These are phyloP conservation scores for Gardenia jasminoides DNA, from an alignment of 257 asterid genomes.

Conservation along the genomic window DNA sequence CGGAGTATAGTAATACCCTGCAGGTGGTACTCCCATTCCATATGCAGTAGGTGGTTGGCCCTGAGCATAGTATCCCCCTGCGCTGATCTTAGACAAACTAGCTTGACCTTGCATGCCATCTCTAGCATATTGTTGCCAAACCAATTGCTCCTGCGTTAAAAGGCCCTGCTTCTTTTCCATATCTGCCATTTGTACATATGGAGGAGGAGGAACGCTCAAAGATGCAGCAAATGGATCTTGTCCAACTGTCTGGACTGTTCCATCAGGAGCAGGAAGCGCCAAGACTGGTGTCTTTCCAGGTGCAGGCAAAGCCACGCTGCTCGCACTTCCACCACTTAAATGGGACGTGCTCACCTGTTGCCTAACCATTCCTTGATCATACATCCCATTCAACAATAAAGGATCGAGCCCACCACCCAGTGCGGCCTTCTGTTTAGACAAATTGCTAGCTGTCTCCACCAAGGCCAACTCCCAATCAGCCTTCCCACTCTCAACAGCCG, in stretches of 20 bases:
- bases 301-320: slow-evolving; percentile 74
- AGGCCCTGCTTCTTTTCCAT: slow-evolving; percentile 82
- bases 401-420: slow-evolving; percentile 85
- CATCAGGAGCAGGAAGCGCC: slow-evolving; percentile 89
- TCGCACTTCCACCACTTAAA: slow-evolving; percentile 65
- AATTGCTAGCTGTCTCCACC: slow-evolving; percentile 71
- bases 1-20: slow-evolving; percentile 57
- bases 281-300: slow-evolving; percentile 60
- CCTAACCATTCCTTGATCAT: slow-evolving; percentile 76
- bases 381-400: slow-evolving; percentile 71
- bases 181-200: slow-evolving; percentile 83
- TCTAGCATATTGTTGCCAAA: slow-evolving; percentile 75
- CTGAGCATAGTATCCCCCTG: slow-evolving; percentile 59
- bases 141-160: slow-evolving; percentile 68
- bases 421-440: slow-evolving; percentile 65
- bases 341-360: slow-evolving; percentile 57
- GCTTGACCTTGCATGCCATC: slow-evolving; percentile 81
- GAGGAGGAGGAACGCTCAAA: slow-evolving; percentile 61
- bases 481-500: slow-evolving; percentile 74
- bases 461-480: slow-evolving; percentile 89
- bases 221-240: slow-evolving; percentile 85
- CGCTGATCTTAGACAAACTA: slow-evolving; percentile 59
- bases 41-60: slow-evolving; percentile 58
- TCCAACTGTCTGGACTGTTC: slow-evolving; percentile 58
- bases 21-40: slow-evolving; percentile 51